Evolutionary conservation across 768 basidiomycete species (phyloP), one percentile per base, ranked within the genome.

Genomic region (Boletus coccyginus): DNA sequence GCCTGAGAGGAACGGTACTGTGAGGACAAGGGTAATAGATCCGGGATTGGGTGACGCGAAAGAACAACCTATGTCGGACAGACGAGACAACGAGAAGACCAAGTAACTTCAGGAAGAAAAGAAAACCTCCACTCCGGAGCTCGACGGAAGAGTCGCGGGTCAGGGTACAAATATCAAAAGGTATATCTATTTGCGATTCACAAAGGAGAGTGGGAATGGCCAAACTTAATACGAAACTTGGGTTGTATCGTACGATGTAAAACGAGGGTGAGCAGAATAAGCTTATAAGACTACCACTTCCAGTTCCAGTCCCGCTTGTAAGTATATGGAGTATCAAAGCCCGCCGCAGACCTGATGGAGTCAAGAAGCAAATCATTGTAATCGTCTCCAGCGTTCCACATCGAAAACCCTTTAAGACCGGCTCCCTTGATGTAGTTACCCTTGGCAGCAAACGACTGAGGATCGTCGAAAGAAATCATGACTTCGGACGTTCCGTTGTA

Each of bases 331-430:
- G 12, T 3, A 16, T 32, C 24, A n/a, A 21, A 47, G 21, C 53
- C 53, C 7, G 38, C 46, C 4, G 17, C 32, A 17, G 3, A n/a
- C 46, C 53, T 47, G 9, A 48, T 41, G 8, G 33, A 27, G 66
- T 87, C 76, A 5, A 90, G 73, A 42, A 90, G 73, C 19, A 80
- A 75, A 62, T 88, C 77, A 19, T 83, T 59, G 47, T 71, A 77
- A 65, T 89, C 89, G 5, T 85, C 85, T 32, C 81, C 85, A 44
- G 85, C 79, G 65, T 90, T 84, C 87, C 87, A 90, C 70, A 86
- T 81, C 2, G 83, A 73, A 67, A 90, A 90, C 4, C 88, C 89
- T 55, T 72, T 74, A n/a, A 91, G 70, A 8, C 79, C 80, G 12
- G 69, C 68, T 13, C 67, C 56, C 48, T 77, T 76, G 62, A 90